These are phyloP conservation scores for Ganoderma boninense DNA, from an alignment of 1,284 basidiomycete genomes.

Conservation along the genomic window DNA sequence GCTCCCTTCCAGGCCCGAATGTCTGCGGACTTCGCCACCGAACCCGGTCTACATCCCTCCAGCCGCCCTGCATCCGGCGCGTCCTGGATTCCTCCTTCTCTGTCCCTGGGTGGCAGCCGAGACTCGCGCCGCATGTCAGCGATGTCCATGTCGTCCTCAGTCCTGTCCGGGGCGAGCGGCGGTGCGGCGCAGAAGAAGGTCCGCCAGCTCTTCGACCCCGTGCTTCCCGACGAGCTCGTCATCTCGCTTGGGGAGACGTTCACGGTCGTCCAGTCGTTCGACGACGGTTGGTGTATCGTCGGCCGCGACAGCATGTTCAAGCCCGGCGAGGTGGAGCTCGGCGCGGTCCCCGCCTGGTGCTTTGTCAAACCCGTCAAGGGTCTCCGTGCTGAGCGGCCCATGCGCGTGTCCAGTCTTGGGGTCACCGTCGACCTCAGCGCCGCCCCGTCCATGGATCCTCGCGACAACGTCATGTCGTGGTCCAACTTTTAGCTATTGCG, in stretches of 20 bases:
- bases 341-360: conserved; percentile 77
- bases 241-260: conserved; percentile 64
- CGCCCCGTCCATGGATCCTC: conserved; percentile 42
- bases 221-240: conserved; percentile 75
- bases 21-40: conserved; percentile 42
- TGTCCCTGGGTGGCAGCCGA: conserved; percentile 46
- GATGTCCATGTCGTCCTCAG: conserved; percentile 46
- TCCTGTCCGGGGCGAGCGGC: conserved; percentile 42
- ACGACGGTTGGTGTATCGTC: conserved; percentile 82
- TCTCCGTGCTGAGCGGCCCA: conserved; percentile 64
- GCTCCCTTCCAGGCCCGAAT: conserved; percentile 41
- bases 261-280: conserved; percentile 63
- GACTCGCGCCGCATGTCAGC: conserved; percentile 40
- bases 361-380: conserved; percentile 71
- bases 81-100: conserved; percentile 38
- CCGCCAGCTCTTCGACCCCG: conserved; percentile 68
- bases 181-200: conserved; percentile 58
- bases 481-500: conserved; percentile 60
- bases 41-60: conserved; percentile 7
- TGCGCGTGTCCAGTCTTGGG: conserved; percentile 67
- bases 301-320: conserved; percentile 60
- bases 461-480: conserved; percentile 70
- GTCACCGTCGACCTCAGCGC: conserved; percentile 63
- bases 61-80: conserved; percentile 35
- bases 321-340: conserved; percentile 61